Evolutionary conservation across 768 basidiomycete species (phyloP).

Genomic region (Leccinum pellstonianum): DNA sequence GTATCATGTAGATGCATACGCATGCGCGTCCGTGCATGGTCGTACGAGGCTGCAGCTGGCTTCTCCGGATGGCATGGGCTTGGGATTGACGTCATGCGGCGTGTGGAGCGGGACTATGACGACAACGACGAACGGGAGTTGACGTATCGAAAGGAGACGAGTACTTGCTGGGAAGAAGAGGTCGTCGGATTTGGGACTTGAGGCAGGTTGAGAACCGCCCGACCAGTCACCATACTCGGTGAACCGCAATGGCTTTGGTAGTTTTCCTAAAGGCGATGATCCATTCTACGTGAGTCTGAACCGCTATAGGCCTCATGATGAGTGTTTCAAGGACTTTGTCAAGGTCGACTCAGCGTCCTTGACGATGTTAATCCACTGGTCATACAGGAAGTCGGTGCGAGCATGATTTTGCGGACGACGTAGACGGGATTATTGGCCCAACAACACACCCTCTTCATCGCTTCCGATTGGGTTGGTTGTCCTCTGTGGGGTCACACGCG

Average conservation of each 20-base stretch:
- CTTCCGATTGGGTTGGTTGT: not conserved
- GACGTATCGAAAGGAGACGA: not conserved
- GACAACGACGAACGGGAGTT: not conserved
- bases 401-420: not conserved
- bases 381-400: not conserved
- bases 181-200: not conserved
- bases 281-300: not conserved
- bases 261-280: not conserved
- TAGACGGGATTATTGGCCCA: not conserved
- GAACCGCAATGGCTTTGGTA: not conserved
- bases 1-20: not conserved
- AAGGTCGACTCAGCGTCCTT: not conserved
- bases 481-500: not conserved
- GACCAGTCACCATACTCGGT: not conserved
- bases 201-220: no score
- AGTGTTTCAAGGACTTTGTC: not conserved
- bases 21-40: constrained; percentile 4
- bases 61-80: constrained; percentile 32
- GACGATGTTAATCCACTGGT: not conserved
- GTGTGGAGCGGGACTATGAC: not conserved
- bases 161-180: not conserved
- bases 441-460: not conserved
- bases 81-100: constrained; percentile 12
- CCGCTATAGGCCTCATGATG: not conserved
- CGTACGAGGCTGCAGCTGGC: constrained; percentile 28